Conservation (phyloP, 2,329 filamentous ascomycete genomes). For the Ambrosiella beaveri region DNA sequence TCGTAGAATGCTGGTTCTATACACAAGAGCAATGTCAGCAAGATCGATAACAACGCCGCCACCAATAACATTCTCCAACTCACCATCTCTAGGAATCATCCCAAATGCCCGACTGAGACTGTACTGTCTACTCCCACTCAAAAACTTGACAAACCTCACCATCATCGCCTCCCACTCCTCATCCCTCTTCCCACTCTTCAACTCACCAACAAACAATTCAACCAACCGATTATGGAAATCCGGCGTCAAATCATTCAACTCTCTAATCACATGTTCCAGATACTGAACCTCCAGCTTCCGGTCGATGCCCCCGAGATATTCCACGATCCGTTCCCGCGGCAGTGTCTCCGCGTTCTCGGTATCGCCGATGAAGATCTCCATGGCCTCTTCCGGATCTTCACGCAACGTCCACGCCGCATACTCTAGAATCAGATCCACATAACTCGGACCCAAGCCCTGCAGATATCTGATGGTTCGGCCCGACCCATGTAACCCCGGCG, state of each 20-base stretch:
- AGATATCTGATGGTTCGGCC: slow-evolving; percentile 74
- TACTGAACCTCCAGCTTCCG: slow-evolving; percentile 59
- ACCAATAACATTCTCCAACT: slow-evolving; percentile 18
- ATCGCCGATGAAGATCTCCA: slow-evolving; percentile 87
- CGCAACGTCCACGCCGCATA: slow-evolving; percentile 78
- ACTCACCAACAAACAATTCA: slow-evolving; percentile 47
- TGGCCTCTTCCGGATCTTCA: slow-evolving; percentile 54
- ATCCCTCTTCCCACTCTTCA: slow-evolving; percentile 26
- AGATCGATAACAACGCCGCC: not conserved
- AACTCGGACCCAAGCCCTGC: slow-evolving; percentile 71
- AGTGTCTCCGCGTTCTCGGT: slow-evolving; percentile 88
- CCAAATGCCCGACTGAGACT: slow-evolving; percentile 61
- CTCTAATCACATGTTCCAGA: slow-evolving; percentile 76
- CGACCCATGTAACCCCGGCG: slow-evolving; percentile 53
- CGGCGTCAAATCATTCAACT: slow-evolving; percentile 67
- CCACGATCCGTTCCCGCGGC: slow-evolving; percentile 56
- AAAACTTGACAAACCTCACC: slow-evolving; percentile 52
- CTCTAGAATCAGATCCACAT: slow-evolving; percentile 80
- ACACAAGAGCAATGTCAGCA: slow-evolving; percentile 9
- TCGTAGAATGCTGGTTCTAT: slow-evolving; percentile 75
- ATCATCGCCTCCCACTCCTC: slow-evolving; percentile 40
- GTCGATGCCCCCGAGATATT: slow-evolving; percentile 57
- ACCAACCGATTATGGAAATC: slow-evolving; percentile 78
- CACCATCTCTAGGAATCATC: slow-evolving; percentile 64
- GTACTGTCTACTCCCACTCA: slow-evolving; percentile 64